phyloP scores from a whole-genome alignment of 2,329 filamentous ascomycete genomes.

The Ceratocystiopsis brevicomis region DNA sequence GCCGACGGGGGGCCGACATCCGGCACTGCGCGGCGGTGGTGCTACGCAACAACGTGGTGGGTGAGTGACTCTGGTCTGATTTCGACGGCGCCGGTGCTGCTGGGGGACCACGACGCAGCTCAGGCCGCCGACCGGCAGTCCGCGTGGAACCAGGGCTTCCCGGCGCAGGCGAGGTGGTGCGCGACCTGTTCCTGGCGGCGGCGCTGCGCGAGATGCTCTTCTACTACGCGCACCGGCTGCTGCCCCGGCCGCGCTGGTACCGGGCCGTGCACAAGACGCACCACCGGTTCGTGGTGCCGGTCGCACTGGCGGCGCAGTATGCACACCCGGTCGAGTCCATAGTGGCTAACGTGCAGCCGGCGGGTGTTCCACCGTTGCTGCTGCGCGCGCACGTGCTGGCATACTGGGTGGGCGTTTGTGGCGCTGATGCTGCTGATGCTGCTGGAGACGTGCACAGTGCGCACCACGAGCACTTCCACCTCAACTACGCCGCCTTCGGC shows the following conservation, averaged over 20 bases:
- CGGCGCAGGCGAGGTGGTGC: slow-evolving; percentile 15
- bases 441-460: slow-evolving; percentile 31
- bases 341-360: slow-evolving; percentile 31
- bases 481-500: slow-evolving; percentile 33
- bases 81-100: slow-evolving; percentile 9
- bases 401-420: slow-evolving; percentile 31
- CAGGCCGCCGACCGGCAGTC: slow-evolving; percentile 15
- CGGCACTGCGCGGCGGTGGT: slow-evolving; percentile 24
- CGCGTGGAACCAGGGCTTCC: slow-evolving; percentile 22
- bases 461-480: slow-evolving; percentile 36
- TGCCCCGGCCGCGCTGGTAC: slow-evolving; percentile 31
- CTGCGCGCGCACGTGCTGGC: slow-evolving; percentile 31
- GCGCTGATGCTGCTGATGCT: slow-evolving; percentile 28
- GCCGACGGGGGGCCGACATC: slow-evolving; percentile 25
- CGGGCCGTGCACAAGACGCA: slow-evolving; percentile 34
- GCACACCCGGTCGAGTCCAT: slow-evolving; percentile 38
- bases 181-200: slow-evolving; percentile 23
- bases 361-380: slow-evolving; percentile 28
- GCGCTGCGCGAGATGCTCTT: slow-evolving; percentile 31
- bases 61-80: too few relatives aligned
- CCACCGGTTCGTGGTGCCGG: slow-evolving; percentile 35
- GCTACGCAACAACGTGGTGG: slow-evolving; percentile 27
- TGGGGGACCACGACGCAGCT: background rate
- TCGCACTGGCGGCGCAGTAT: slow-evolving; percentile 36
- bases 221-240: slow-evolving; percentile 34